Conservation (phyloP, 192 early-diverging fungal genomes). For the Dissophora globulifera region DNA sequence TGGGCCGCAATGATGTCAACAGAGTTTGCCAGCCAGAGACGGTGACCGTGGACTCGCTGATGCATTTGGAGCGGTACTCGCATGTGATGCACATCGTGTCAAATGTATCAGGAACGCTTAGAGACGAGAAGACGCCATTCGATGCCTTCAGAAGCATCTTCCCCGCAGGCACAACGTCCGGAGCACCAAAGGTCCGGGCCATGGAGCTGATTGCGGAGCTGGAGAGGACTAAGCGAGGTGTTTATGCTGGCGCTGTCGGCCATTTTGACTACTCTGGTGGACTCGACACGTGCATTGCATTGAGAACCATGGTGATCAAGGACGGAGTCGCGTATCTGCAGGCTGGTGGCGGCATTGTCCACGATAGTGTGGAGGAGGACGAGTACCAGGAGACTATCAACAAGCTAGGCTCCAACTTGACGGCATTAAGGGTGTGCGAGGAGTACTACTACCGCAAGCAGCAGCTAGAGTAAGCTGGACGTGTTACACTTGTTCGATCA, state of each 20-base stretch:
- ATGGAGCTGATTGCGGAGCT: constrained; percentile 93
- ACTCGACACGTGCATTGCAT: constrained; percentile 97
- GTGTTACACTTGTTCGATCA: too few relatives aligned
- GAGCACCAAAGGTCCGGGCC: constrained; percentile 97
- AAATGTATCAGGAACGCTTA: constrained; percentile 90
- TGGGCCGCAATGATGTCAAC: constrained; percentile 98
- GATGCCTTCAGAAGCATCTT: constrained; percentile 98
- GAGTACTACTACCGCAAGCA: constrained; percentile 77
- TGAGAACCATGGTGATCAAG: constrained; percentile 99
- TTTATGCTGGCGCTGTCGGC: constrained; percentile 91
- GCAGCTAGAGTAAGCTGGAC: too few relatives aligned
- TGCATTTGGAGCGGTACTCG: constrained; percentile 96
- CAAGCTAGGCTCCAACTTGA: constrained; percentile 93
- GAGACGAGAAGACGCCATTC: constrained; percentile 89
- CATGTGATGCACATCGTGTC: constrained; percentile 99
- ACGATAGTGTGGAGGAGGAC: constrained; percentile 89
- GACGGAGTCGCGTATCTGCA: constrained; percentile 95
- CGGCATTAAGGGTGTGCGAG: constrained; percentile 89
- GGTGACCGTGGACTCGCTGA: constrained; percentile 95
- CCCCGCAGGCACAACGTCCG: constrained; percentile 98
- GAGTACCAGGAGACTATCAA: constrained; percentile 98
- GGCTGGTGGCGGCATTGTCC: constrained; percentile 96
- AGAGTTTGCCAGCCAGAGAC: constrained; percentile 93
- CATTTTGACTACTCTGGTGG: constrained; percentile 94
- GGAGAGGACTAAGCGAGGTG: constrained; percentile 93